A percentile compares a stretch with the other conserved stretches of the same genome.
These are phyloP conservation scores for Fusarium sp. DNA, from an alignment of 2,329 filamentous ascomycete genomes.

Conservation along the genomic window DNA sequence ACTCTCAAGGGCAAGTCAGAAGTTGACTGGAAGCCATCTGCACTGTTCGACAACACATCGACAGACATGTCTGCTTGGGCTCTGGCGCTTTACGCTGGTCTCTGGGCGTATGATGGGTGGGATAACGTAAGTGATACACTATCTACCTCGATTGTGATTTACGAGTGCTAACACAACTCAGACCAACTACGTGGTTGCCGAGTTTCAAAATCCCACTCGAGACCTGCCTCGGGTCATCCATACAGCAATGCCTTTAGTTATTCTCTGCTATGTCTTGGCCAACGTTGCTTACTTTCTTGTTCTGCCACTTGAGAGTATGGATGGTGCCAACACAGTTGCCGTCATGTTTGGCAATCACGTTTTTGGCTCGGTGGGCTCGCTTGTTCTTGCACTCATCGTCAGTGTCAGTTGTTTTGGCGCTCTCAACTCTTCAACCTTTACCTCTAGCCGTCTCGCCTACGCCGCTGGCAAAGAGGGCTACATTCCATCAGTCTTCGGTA, in stretches of 20 bases:
- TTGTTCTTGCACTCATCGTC: slow-evolving; percentile 89
- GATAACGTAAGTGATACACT: slow-evolving; percentile 79
- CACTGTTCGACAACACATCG: slow-evolving; percentile 91
- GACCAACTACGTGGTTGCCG: slow-evolving; percentile 98
- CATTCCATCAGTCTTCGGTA: slow-evolving; percentile 84
- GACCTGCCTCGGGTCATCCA: slow-evolving; percentile 96
- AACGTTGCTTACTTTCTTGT: slow-evolving; percentile 97
- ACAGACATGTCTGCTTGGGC: slow-evolving; percentile 87
- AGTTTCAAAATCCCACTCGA: slow-evolving; percentile 90
- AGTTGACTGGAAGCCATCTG: slow-evolving; percentile 85
- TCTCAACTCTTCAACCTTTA: slow-evolving; percentile 94
- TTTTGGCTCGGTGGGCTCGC: slow-evolving; percentile 84
- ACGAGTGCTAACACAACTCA: slow-evolving; percentile 53
- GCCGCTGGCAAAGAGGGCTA: slow-evolving; percentile 96
- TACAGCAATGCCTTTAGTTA: slow-evolving; percentile 94
- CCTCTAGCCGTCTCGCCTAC: slow-evolving; percentile 90
- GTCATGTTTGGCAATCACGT: slow-evolving; percentile 93
- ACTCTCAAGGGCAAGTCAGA: slow-evolving; percentile 81
- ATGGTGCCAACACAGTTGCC: slow-evolving; percentile 92
- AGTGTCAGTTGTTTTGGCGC: slow-evolving; percentile 93
- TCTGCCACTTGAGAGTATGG: slow-evolving; percentile 81
- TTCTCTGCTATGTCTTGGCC: slow-evolving; percentile 87
- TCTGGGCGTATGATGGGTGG: slow-evolving; percentile 99
- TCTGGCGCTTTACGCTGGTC: slow-evolving; percentile 90
- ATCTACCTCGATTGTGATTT: neutral